Evolutionary conservation across 306 rosid genomes (phyloP).

Genomic region (Vigna radiata): DNA sequence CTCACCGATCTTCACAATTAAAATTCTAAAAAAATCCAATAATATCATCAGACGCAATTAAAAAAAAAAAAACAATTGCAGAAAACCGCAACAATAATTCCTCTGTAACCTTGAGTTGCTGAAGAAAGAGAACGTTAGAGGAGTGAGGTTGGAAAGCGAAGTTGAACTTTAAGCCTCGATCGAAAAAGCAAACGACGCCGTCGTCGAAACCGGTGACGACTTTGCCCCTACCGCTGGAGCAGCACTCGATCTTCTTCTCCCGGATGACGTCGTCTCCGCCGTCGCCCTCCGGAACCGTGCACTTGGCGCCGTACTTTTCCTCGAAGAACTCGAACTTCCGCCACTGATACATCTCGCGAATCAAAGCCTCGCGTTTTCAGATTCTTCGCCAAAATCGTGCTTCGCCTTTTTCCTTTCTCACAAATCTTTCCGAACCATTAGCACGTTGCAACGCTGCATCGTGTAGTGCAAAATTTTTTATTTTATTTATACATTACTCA

Average conservation of each 20-base stretch:
- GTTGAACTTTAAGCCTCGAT: constrained; percentile 89
- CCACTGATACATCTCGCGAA: constrained; percentile 83
- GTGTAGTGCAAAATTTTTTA: neutral
- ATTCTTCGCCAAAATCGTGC: constrained; percentile 11
- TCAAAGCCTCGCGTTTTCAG: constrained; percentile 8
- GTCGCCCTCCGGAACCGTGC: constrained; percentile 67
- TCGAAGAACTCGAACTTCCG: constrained; percentile 97
- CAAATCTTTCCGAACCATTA: neutral
- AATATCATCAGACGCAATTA: neutral
- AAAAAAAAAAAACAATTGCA: neutral
- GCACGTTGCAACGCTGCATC: neutral
- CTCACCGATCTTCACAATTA: constrained; percentile 20
- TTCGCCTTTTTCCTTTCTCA: neutral
- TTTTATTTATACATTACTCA: too few relatives aligned
- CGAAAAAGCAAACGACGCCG: constrained; percentile 80
- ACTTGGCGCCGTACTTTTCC: constrained; percentile 77
- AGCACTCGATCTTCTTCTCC: constrained; percentile 70
- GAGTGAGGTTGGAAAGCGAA: constrained; percentile 87
- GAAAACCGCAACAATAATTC: neutral
- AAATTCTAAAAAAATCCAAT: constrained; percentile 8
- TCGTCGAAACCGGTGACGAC: constrained; percentile 85
- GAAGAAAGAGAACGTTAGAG: constrained; percentile 79
- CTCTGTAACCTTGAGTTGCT: constrained; percentile 83
- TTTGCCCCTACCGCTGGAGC: constrained; percentile 96
- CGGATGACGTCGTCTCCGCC: constrained; percentile 28